Evolutionary conservation across 768 basidiomycete species (phyloP).

Genomic region (Suillus luteus): DNA sequence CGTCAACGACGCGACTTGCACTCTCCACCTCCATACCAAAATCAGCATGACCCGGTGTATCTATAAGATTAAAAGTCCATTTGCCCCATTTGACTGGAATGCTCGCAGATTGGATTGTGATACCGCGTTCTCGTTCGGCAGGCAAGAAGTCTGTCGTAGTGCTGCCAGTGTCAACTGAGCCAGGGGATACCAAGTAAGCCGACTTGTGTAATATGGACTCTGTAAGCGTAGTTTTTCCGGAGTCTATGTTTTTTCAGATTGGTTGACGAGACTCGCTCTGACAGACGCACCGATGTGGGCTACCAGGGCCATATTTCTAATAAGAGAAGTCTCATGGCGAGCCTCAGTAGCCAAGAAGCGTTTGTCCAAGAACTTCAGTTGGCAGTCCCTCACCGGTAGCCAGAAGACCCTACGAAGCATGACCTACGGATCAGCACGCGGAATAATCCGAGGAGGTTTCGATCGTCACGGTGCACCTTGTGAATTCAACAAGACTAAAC

Average conservation of each 20-base stretch:
- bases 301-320: slow-evolving; percentile 84
- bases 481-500: slow-evolving; percentile 24
- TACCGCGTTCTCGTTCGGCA: slow-evolving; percentile 86
- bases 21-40: slow-evolving; percentile 98
- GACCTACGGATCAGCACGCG: slow-evolving; percentile 4
- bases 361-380: not conserved
- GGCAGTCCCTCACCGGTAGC: not conserved
- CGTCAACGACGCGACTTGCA: slow-evolving; percentile 87
- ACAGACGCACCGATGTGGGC: slow-evolving; percentile 75
- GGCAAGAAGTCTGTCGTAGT: slow-evolving; percentile 91
- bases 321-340: slow-evolving; percentile 38
- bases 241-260: slow-evolving; percentile 49
- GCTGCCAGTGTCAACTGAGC: slow-evolving; percentile 87
- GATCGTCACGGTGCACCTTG: not conserved
- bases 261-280: not conserved
- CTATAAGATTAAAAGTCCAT: slow-evolving; percentile 86
- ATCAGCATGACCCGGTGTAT: slow-evolving; percentile 91
- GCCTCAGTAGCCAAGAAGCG: slow-evolving; percentile 28
- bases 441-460: not conserved
- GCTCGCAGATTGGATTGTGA: slow-evolving; percentile 91
- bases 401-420: slow-evolving; percentile 24
- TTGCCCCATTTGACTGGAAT: slow-evolving; percentile 85
- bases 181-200: slow-evolving; percentile 68
- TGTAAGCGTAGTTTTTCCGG: slow-evolving; percentile 87
- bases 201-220: slow-evolving; percentile 84